Conservation (phyloP, 1,284 basidiomycete genomes). For the Inonotus obliquus region DNA sequence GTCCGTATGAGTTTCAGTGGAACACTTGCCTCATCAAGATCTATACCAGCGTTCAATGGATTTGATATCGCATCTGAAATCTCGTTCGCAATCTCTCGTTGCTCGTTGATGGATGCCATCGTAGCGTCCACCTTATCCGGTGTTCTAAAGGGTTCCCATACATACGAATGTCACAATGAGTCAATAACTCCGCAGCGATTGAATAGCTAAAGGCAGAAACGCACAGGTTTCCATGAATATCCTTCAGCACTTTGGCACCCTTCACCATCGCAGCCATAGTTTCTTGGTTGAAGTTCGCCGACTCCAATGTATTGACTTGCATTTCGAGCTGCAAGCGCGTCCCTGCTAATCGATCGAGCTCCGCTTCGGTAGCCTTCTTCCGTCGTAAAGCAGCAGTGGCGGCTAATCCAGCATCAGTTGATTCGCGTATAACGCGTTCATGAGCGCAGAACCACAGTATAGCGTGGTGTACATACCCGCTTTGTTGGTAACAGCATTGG, state of each 20-base stretch:
- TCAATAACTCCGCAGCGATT: constrained; percentile 11
- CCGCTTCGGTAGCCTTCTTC: constrained; percentile 89
- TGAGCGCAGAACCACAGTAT: background rate
- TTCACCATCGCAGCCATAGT: constrained; percentile 98
- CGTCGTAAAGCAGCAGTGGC: constrained; percentile 90
- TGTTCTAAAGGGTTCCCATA: constrained; percentile 48
- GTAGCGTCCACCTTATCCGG: constrained; percentile 90
- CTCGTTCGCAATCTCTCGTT: constrained; percentile 93
- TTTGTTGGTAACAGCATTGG: constrained; percentile 94
- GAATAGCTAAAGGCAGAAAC: constrained; percentile 32
- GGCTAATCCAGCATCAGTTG: constrained; percentile 39
- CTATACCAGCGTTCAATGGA: constrained; percentile 60
- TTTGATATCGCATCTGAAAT: constrained; percentile 93
- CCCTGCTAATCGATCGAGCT: constrained; percentile 85
- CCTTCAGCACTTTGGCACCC: constrained; percentile 86
- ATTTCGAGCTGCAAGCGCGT: constrained; percentile 92
- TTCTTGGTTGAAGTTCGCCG: constrained; percentile 97
- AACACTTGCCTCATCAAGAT: constrained; percentile 69
- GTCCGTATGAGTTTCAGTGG: background rate
- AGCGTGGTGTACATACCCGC: constrained; percentile 46
- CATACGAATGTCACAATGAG: constrained; percentile 5
- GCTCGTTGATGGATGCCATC: constrained; percentile 89
- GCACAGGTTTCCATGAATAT: constrained; percentile 89
- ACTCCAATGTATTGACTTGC: constrained; percentile 96
- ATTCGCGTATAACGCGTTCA: background rate